Conservation (phyloP, 257 asterid genomes). For the Schizonepeta tenuifolia region DNA sequence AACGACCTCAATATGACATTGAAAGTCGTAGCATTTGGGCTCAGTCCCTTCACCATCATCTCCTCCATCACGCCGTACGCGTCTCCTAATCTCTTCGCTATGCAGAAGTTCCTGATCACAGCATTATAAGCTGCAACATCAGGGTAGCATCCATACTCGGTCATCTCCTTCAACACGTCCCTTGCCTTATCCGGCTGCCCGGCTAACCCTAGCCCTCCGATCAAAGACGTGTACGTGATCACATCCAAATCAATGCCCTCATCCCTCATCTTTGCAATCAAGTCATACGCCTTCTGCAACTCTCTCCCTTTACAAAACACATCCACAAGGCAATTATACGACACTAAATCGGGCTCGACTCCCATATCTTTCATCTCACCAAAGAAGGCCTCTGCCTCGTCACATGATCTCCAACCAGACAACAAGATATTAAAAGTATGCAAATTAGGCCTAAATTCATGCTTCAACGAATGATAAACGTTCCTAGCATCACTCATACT, state of each 20-base stretch:
- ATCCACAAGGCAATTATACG: conserved; percentile 87
- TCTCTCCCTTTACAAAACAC: conserved; percentile 86
- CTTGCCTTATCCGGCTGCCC: conserved; percentile 97
- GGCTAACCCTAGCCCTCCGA: conserved; percentile 83
- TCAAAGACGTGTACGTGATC: conserved; percentile 78
- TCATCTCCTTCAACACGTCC: conserved; percentile 86
- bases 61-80: conserved; percentile 71
- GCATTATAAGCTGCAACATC: conserved; percentile 96
- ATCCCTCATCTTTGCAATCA: conserved; percentile 69
- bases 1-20: conserved; percentile 78
- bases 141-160: conserved; percentile 79
- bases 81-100: conserved; percentile 75
- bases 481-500: conserved; percentile 89
- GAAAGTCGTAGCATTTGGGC: conserved; percentile 83
- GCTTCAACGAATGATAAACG: conserved; percentile 71
- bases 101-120: conserved; percentile 79
- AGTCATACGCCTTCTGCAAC: conserved; percentile 59
- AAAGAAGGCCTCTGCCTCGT: conserved; percentile 77
- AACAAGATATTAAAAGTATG: conserved; percentile 79
- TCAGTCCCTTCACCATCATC: conserved; percentile 70
- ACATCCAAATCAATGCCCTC: conserved; percentile 75
- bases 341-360: conserved; percentile 76
- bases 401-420: conserved; percentile 83
- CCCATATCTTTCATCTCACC: conserved; percentile 74
- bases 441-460: conserved; percentile 73